Evolutionary conservation across 2,329 filamentous ascomycete genomes (phyloP).

Genomic region (Ophiostoma angusticollis): DNA sequence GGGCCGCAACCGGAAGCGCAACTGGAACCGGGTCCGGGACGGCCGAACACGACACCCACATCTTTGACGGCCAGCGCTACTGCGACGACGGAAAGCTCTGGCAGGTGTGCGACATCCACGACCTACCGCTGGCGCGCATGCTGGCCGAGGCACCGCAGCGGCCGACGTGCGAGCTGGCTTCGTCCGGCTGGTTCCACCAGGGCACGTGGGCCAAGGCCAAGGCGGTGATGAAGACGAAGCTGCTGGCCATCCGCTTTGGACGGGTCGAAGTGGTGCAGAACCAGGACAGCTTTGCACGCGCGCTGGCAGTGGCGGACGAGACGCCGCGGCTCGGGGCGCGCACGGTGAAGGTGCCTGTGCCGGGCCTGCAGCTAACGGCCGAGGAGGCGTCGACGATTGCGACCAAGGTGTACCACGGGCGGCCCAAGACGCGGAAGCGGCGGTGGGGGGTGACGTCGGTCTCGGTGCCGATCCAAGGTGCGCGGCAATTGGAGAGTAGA

Average conservation of each 20-base stretch:
- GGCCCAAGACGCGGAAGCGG: constrained; percentile 9
- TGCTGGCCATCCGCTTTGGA: constrained; percentile 51
- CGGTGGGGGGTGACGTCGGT: constrained; percentile 10
- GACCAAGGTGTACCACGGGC: constrained; percentile 10
- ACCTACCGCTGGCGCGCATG: constrained; percentile 57
- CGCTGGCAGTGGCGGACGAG: constrained; percentile 25
- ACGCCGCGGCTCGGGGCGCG: constrained; percentile 19
- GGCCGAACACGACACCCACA: constrained; percentile 47
- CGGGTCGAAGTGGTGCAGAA: constrained; percentile 30
- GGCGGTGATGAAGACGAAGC: constrained; percentile 77
- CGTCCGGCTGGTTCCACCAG: constrained; percentile 74
- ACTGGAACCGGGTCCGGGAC: constrained; percentile 15
- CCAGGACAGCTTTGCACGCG: constrained; percentile 24
- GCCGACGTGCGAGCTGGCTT: constrained; percentile 41
- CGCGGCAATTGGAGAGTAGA: too few species aligned
- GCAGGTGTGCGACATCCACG: constrained; percentile 86
- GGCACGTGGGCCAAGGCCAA: constrained; percentile 75
- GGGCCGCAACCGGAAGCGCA: too few species aligned
- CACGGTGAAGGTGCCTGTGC: constrained; percentile 25
- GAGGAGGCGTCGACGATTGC: constrained; percentile 19
- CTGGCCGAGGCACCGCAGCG: constrained; percentile 51
- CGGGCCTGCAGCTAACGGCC: constrained; percentile 26
- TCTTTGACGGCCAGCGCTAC: constrained; percentile 70
- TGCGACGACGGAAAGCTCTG: constrained; percentile 77
- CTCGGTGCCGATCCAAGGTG: constrained; percentile 13